A percentile compares a stretch with the other conserved stretches of the same genome.
phyloP scores from a whole-genome alignment of 2,329 filamentous ascomycete genomes.

The Paracoccidioides lutzii region DNA sequence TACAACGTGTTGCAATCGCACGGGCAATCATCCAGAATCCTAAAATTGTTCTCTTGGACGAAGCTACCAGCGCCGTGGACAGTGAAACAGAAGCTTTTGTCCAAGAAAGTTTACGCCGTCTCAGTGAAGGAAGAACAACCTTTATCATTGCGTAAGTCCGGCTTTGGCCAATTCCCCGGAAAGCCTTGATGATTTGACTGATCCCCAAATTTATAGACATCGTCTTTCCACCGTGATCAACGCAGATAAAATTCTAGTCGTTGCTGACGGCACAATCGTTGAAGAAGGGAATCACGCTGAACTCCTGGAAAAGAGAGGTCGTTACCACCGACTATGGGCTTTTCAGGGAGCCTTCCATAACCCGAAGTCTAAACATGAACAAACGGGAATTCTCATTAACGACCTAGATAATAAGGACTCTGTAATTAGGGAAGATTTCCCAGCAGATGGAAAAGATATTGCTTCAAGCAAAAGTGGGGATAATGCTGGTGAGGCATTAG shows the following conservation, averaged over 20 bases:
- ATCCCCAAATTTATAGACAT: slow-evolving; percentile 34
- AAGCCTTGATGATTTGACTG: slow-evolving; percentile 14
- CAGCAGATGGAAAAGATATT: not conserved
- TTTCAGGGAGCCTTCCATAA: slow-evolving; percentile 37
- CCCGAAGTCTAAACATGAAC: not conserved
- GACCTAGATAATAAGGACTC: not conserved
- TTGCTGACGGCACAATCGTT: slow-evolving; percentile 49
- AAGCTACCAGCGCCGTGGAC: slow-evolving; percentile 41
- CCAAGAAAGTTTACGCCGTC: slow-evolving; percentile 33
- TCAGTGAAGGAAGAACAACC: slow-evolving; percentile 39
- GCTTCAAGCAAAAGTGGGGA: not conserved
- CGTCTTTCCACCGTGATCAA: slow-evolving; percentile 57
- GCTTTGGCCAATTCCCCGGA: slow-evolving; percentile 19
- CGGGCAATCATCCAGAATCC: slow-evolving; percentile 34
- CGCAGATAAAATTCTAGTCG: slow-evolving; percentile 54
- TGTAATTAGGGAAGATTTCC: not conserved
- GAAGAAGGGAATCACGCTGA: slow-evolving; percentile 51
- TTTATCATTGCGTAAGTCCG: slow-evolving; percentile 39
- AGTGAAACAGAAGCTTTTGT: slow-evolving; percentile 35
- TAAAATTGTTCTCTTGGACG: slow-evolving; percentile 36
- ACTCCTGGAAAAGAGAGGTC: slow-evolving; percentile 44
- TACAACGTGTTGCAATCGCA: slow-evolving; percentile 39
- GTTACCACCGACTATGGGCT: slow-evolving; percentile 53
- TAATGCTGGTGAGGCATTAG: not conserved
- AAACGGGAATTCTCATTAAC: not conserved